Evolutionary conservation across 2,329 filamentous ascomycete species (phyloP).

Genomic region (Epichloe coenophiala): DNA sequence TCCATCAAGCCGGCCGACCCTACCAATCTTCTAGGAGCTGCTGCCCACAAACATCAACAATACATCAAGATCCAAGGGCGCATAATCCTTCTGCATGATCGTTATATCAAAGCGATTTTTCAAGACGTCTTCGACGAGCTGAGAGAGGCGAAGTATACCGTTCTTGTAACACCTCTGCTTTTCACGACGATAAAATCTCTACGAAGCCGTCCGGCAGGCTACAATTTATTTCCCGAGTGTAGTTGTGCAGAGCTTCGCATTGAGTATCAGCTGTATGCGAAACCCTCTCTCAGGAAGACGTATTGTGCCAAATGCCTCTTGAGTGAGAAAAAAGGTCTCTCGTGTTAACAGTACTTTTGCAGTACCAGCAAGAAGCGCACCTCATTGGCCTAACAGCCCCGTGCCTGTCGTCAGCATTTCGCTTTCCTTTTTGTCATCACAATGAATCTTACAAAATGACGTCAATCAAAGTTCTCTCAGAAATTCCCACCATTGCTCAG

Average conservation of each 20-base stretch:
- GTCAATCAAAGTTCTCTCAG: slow-evolving; percentile 25
- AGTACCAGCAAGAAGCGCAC: neutral
- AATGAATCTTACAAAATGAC: neutral
- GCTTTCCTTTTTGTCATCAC: neutral
- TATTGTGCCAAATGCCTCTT: no score
- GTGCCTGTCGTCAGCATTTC: neutral
- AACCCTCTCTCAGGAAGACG: neutral
- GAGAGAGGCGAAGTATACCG: neutral
- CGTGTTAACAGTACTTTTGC: no score
- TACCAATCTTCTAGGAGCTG: neutral
- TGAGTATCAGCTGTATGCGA: neutral
- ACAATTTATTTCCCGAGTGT: neutral
- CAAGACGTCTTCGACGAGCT: neutral
- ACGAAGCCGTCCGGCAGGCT: neutral
- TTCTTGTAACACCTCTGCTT: neutral
- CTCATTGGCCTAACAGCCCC: neutral
- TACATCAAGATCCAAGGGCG: neutral
- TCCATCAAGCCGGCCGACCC: neutral
- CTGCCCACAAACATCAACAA: neutral
- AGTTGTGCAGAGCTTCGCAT: neutral
- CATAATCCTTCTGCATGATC: neutral
- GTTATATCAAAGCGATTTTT: neutral
- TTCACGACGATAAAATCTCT: neutral
- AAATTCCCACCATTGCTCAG: slow-evolving; percentile 48
- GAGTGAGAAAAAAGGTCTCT: neutral